Conservation (phyloP, 129 eudicot genomes). For the Escallonia rubra region DNA sequence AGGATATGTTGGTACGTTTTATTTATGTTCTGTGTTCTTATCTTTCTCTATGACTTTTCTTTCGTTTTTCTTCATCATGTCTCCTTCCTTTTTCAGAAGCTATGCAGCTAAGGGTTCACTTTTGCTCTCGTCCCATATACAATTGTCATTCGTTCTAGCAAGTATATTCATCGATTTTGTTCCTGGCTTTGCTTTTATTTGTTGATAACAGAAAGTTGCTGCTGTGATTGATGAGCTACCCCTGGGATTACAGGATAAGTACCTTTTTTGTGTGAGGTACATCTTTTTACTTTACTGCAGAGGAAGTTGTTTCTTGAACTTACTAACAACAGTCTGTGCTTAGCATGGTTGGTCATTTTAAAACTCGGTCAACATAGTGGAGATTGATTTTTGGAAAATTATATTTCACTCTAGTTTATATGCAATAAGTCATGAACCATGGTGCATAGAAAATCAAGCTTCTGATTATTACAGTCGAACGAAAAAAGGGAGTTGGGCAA, state of each 20-base stretch:
- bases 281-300: background rate
- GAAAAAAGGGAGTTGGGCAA: too few relatives aligned
- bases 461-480: too few relatives aligned
- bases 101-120: background rate
- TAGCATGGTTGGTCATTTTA: too few relatives aligned
- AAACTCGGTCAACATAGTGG: too few relatives aligned
- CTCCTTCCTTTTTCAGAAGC: too few relatives aligned
- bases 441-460: too few relatives aligned
- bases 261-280: conserved; percentile 81
- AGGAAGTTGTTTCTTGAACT: background rate
- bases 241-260: conserved; percentile 73
- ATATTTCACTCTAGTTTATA: too few relatives aligned
- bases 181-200: conserved; percentile 8
- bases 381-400: too few relatives aligned
- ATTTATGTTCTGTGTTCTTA: background rate
- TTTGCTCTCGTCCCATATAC: background rate
- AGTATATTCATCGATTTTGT: background rate
- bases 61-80: conserved; percentile 1
- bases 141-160: background rate
- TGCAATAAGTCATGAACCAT: too few relatives aligned
- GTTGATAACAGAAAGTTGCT: conserved; percentile 69
- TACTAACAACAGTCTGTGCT: too few relatives aligned
- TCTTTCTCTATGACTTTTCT: too few relatives aligned
- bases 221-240: conserved; percentile 90
- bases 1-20: conserved; percentile 69